phyloP scores from a whole-genome alignment of 106 monocot species.

The Acorus gramineus region DNA sequence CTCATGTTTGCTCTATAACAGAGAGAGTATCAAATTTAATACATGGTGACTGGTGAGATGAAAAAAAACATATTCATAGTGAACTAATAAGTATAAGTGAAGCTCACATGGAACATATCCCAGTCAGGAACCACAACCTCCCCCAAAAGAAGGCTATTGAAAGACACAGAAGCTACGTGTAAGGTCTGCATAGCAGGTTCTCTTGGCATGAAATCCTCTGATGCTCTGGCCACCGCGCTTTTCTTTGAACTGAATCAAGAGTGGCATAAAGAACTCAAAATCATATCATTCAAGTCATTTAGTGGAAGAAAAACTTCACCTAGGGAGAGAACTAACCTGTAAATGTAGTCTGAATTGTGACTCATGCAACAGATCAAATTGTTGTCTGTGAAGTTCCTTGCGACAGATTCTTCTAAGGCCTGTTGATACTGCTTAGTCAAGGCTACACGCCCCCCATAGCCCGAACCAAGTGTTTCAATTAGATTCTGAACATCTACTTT shows the following conservation, averaged over 20 bases:
- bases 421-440: slow-evolving; percentile 19
- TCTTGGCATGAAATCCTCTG: slow-evolving; percentile 23
- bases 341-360: slow-evolving; percentile 19
- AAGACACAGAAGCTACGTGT: too few species aligned
- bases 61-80: too few species aligned
- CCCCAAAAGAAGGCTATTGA: too few species aligned
- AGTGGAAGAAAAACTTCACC: neutral
- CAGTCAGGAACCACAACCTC: too few species aligned
- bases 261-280: neutral
- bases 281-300: neutral
- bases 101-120: too few species aligned
- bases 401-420: slow-evolving; percentile 18
- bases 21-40: neutral
- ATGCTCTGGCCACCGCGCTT: slow-evolving; percentile 20
- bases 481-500: slow-evolving; percentile 26
- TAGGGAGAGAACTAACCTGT: slow-evolving; percentile 4
- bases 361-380: slow-evolving; percentile 18
- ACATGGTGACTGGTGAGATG: too few species aligned
- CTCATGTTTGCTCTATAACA: slow-evolving; percentile 14
- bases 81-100: too few species aligned
- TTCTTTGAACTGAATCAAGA: slow-evolving; percentile 14
- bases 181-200: neutral
- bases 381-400: slow-evolving; percentile 13
- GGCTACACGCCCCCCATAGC: slow-evolving; percentile 22
- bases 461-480: slow-evolving; percentile 15